Conservation (phyloP, 2,329 filamentous ascomycete species). For the Nemania sp. region DNA sequence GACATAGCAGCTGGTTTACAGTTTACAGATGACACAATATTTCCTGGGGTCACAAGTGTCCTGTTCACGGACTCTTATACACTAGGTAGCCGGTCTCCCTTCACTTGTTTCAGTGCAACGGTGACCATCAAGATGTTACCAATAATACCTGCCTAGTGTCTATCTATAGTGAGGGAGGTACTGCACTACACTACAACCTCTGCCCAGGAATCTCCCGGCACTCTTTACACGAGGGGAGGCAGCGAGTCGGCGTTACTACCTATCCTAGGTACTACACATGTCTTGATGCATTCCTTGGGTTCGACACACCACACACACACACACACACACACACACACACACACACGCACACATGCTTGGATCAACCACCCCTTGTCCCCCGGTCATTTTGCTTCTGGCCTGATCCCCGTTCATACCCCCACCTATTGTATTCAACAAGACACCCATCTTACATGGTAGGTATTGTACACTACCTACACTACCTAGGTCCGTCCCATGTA, state of each 20-base stretch:
- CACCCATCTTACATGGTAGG: constrained; percentile 9
- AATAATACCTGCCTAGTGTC: background rate
- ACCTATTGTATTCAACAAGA: constrained; percentile 1
- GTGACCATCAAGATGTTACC: constrained; percentile 8
- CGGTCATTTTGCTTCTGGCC: constrained; percentile 13
- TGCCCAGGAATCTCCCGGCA: constrained; percentile 12
- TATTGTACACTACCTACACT: constrained; percentile 12
- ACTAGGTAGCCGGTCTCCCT: background rate
- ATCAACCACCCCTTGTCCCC: constrained; percentile 13
- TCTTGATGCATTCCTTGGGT: constrained; percentile 13
- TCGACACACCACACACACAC: constrained; percentile 2
- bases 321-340: background rate
- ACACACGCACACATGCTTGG: constrained; percentile 9
- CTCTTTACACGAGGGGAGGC: constrained; percentile 13
- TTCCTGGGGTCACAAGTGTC: background rate
- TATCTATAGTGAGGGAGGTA: too few relatives aligned
- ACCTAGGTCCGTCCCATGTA: constrained; percentile 14
- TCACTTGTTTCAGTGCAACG: constrained; percentile 2
- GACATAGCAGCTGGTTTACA: too few relatives aligned
- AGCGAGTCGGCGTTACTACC: constrained; percentile 23
- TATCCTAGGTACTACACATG: too few relatives aligned
- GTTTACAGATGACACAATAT: background rate
- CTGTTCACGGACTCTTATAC: background rate
- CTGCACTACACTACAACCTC: too few relatives aligned
- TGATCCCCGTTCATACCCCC: constrained; percentile 22